phyloP scores from a whole-genome alignment of 495 filamentous ascomycete species.

The Sporormia fimetaria region DNA sequence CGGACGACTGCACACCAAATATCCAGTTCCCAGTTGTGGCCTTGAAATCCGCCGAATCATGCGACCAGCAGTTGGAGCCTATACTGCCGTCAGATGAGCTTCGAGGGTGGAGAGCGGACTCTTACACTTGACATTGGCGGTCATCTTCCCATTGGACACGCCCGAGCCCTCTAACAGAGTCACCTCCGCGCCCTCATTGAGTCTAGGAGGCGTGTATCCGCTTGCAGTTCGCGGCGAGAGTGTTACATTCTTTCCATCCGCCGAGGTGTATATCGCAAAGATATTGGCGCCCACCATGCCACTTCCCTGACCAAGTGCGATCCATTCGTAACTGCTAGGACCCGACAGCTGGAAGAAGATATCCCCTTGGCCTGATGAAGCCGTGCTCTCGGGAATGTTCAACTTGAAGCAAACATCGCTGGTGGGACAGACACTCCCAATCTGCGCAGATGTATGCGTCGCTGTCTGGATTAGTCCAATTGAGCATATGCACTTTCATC shows the following conservation, averaged over 20 bases:
- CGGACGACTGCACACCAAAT: slow-evolving; percentile 46
- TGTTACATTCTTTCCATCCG: slow-evolving; percentile 32
- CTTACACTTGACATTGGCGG: slow-evolving; percentile 34
- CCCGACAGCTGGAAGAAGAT: slow-evolving; percentile 34
- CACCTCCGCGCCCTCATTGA: slow-evolving; percentile 25
- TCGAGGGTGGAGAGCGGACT: not conserved
- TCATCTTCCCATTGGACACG: slow-evolving; percentile 31
- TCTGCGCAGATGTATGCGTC: slow-evolving; percentile 19
- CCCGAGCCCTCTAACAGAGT: slow-evolving; percentile 32
- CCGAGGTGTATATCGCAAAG: slow-evolving; percentile 32
- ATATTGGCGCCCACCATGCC: slow-evolving; percentile 31
- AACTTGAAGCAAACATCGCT: slow-evolving; percentile 30
- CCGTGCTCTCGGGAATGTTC: slow-evolving; percentile 30
- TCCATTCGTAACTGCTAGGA: slow-evolving; percentile 31
- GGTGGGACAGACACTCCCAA: slow-evolving; percentile 18
- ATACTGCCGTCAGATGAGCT: slow-evolving; percentile 1
- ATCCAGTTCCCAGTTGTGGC: slow-evolving; percentile 49
- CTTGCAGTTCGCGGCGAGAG: slow-evolving; percentile 29
- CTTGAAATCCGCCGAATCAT: slow-evolving; percentile 39
- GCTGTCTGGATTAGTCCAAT: slow-evolving; percentile 11
- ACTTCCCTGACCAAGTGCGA: slow-evolving; percentile 32
- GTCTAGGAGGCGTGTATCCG: slow-evolving; percentile 24
- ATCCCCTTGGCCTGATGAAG: slow-evolving; percentile 30
- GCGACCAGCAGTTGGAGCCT: slow-evolving; percentile 49
- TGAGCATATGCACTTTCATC: not conserved